Evolutionary conservation across 179 eudicot species (phyloP).

Genomic region (Corrigiola litoralis): DNA sequence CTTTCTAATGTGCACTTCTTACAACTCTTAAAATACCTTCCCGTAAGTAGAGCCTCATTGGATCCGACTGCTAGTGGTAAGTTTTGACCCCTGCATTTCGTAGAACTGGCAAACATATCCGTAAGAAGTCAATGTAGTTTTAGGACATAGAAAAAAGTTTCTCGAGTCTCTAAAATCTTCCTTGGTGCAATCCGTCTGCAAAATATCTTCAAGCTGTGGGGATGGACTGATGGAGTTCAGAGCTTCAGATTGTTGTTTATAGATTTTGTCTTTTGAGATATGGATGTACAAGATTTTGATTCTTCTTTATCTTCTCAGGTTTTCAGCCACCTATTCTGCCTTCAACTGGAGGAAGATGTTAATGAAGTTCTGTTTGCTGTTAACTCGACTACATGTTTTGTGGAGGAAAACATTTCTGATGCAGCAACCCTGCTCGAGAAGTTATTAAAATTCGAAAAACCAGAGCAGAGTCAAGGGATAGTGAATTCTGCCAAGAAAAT

Average conservation of each 20-base stretch:
- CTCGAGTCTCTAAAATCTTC: background rate
- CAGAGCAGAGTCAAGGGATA: conserved; percentile 39
- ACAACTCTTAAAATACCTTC: background rate
- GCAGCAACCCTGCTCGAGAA: conserved; percentile 44
- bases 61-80: background rate
- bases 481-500: conserved; percentile 52
- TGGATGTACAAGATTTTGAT: background rate
- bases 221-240: background rate
- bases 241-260: background rate
- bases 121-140: too few species aligned
- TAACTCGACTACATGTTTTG: conserved; percentile 29
- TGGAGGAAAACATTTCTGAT: conserved; percentile 45
- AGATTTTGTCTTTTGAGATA: background rate
- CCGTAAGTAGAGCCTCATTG: background rate
- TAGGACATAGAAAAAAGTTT: background rate
- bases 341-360: conserved; percentile 88
- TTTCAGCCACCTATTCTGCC: conserved; percentile 57
- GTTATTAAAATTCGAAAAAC: conserved; percentile 42
- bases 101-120: too few species aligned
- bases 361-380: conserved; percentile 81
- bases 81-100: background rate
- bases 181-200: background rate
- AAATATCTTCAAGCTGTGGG: too few species aligned
- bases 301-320: conserved; percentile 40
- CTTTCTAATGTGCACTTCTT: background rate